Percentiles rank a stretch among this genome's conserved stretches.
phyloP scores from a whole-genome alignment of 2,329 filamentous ascomycete species.

The Amauroascus niger region DNA sequence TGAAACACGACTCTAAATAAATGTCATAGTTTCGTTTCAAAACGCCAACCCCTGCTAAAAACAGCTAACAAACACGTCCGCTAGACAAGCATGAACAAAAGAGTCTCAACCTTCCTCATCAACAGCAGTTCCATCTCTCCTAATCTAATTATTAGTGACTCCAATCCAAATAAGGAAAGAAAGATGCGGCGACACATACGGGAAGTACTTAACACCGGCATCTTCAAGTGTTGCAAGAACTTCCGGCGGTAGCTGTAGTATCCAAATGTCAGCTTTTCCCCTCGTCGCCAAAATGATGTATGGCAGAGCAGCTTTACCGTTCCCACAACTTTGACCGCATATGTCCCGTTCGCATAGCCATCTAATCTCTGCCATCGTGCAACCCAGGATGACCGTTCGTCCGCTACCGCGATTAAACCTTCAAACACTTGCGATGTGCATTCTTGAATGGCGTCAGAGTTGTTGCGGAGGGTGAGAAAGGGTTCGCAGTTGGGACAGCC shows the following conservation, averaged over 20 bases:
- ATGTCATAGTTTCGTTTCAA: background rate
- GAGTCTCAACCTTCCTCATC: slow-evolving; percentile 35
- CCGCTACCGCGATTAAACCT: slow-evolving; percentile 73
- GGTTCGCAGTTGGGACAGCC: slow-evolving; percentile 97
- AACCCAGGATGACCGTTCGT: slow-evolving; percentile 82
- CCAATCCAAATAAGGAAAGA: background rate
- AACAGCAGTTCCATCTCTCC: slow-evolving; percentile 39
- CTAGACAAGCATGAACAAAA: background rate
- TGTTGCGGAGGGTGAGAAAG: slow-evolving; percentile 72
- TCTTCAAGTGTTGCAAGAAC: slow-evolving; percentile 48
- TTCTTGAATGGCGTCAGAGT: slow-evolving; percentile 71
- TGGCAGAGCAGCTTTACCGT: slow-evolving; percentile 42
- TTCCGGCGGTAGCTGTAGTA: slow-evolving; percentile 45
- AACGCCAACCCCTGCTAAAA: slow-evolving; percentile 5
- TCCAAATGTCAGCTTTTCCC: background rate
- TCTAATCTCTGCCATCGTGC: slow-evolving; percentile 94
- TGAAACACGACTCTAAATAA: background rate
- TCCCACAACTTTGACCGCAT: slow-evolving; percentile 90
- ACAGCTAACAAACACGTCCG: background rate
- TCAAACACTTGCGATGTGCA: slow-evolving; percentile 97
- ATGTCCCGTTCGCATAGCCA: slow-evolving; percentile 76
- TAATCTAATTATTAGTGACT: slow-evolving; percentile 17
- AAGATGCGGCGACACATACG: slow-evolving; percentile 32
- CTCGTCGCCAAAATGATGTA: background rate
- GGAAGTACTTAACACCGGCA: slow-evolving; percentile 52